These are phyloP conservation scores for Phytopythium mirpurense DNA, from an alignment of 352 stramenopile species.

Conservation along the genomic window DNA sequence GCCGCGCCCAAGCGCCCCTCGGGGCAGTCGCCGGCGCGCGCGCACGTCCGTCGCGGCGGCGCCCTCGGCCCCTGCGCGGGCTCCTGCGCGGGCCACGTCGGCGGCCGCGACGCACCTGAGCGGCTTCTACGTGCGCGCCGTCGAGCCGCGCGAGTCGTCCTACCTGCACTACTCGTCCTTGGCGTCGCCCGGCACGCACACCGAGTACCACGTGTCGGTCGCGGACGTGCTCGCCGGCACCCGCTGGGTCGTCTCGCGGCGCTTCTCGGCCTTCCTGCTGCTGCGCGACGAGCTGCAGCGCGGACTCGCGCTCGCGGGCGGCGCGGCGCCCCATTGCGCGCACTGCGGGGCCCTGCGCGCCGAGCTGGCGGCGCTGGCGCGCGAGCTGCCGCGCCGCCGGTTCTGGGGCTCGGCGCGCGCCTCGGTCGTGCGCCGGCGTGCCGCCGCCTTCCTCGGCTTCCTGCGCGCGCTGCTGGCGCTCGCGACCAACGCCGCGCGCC, in stretches of 20 bases:
- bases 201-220: conserved; percentile 61
- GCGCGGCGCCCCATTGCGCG: conserved; percentile 38
- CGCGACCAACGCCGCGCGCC: conserved; percentile 40
- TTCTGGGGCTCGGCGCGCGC: conserved; percentile 53
- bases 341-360: conserved; percentile 49
- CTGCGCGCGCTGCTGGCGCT: conserved; percentile 49
- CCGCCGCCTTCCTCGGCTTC: conserved; percentile 51
- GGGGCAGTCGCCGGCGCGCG: not conserved
- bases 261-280: conserved; percentile 62
- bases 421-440: conserved; percentile 33
- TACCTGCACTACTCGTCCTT: conserved; percentile 46
- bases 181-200: conserved; percentile 36
- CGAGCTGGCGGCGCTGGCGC: conserved; percentile 34
- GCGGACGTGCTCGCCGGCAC: conserved; percentile 40
- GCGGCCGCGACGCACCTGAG: conserved; percentile 33
- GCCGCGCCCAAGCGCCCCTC: not conserved
- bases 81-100: conserved; percentile 10
- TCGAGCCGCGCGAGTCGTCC: conserved; percentile 48
- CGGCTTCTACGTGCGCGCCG: conserved; percentile 55
- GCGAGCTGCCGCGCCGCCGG: conserved; percentile 47
- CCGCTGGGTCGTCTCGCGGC: conserved; percentile 55
- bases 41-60: conserved; percentile 2
- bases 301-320: conserved; percentile 28
- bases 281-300: conserved; percentile 48
- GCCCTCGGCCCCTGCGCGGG: not conserved